These are phyloP conservation scores for Colletotrichum musae DNA, from an alignment of 2,329 filamentous ascomycete species.

Conservation along the genomic window DNA sequence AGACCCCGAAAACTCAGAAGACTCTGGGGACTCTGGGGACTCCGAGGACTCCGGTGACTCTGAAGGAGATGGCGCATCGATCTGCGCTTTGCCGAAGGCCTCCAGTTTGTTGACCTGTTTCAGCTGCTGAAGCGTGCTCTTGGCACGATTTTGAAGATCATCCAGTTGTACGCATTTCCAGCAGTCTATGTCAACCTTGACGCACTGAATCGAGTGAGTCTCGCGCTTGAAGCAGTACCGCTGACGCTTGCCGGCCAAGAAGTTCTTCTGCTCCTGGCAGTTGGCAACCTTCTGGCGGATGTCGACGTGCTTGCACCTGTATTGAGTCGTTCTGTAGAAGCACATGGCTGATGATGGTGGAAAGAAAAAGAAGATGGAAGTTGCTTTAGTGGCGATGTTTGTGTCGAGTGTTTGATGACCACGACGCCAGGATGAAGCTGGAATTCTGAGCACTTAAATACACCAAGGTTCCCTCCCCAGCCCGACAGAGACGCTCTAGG, in stretches of 20 bases:
- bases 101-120: conserved; percentile 13
- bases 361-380: not conserved
- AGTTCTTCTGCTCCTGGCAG: conserved; percentile 26
- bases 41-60: too few species aligned
- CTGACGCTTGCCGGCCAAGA: conserved; percentile 8
- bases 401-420: not conserved
- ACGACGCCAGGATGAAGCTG: not conserved
- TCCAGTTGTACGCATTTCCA: conserved; percentile 32
- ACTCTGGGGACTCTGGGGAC: too few species aligned
- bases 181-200: conserved; percentile 17
- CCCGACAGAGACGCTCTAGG: not conserved
- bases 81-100: not conserved
- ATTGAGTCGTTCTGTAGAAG: conserved; percentile 41
- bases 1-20: too few species aligned
- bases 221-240: conserved; percentile 8
- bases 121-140: conserved; percentile 14
- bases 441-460: not conserved
- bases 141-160: conserved; percentile 5
- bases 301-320: conserved; percentile 42
- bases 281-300: conserved; percentile 28
- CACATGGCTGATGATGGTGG: conserved; percentile 41
- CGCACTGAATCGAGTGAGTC: conserved; percentile 27
- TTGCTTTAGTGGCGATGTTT: not conserved
- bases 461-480: not conserved
- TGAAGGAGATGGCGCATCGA: too few species aligned